Percentiles rank a stretch among this genome's conserved stretches.
Evolutionary conservation across 768 basidiomycete genomes (phyloP).

Genomic region (Russula emetica): DNA sequence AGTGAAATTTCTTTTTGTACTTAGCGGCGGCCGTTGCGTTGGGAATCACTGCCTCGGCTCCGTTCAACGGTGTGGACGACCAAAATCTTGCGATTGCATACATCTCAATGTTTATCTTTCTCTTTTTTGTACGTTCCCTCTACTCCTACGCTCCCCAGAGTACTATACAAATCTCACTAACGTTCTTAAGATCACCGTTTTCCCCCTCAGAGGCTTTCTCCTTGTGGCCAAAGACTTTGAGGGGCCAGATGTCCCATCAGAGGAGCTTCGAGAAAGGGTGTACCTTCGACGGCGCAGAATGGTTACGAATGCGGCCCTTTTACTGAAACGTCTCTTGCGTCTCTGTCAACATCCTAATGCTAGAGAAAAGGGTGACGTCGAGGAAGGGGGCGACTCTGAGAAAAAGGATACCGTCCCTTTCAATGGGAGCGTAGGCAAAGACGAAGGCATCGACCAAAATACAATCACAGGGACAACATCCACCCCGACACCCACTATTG

Average conservation of each 20-base stretch:
- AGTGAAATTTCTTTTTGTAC: slow-evolving; percentile 9
- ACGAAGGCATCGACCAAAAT: not conserved
- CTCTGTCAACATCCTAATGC: not conserved
- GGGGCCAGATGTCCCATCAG: slow-evolving; percentile 57
- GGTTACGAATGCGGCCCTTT: not conserved
- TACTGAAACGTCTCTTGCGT: not conserved
- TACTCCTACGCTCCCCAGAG: not conserved
- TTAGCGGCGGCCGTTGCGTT: slow-evolving; percentile 62
- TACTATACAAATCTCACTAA: not conserved
- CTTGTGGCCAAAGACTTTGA: slow-evolving; percentile 58
- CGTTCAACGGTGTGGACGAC: slow-evolving; percentile 57
- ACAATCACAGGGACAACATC: not conserved
- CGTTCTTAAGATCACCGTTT: slow-evolving; percentile 51
- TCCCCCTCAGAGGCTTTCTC: slow-evolving; percentile 55
- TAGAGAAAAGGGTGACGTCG: not conserved
- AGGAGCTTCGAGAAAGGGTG: slow-evolving; percentile 49
- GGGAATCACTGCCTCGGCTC: slow-evolving; percentile 55
- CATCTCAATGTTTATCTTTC: slow-evolving; percentile 55
- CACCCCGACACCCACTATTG: not conserved
- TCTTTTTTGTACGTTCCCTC: slow-evolving; percentile 49
- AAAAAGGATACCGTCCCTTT: not conserved
- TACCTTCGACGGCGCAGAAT: slow-evolving; percentile 37
- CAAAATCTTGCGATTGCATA: slow-evolving; percentile 63
- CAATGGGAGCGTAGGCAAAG: not conserved
- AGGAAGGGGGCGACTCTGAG: not conserved